A percentile compares a stretch with the other conserved stretches of the same genome.
Conservation (phyloP, 148 eudicot species). For the Silene uniflora region DNA sequence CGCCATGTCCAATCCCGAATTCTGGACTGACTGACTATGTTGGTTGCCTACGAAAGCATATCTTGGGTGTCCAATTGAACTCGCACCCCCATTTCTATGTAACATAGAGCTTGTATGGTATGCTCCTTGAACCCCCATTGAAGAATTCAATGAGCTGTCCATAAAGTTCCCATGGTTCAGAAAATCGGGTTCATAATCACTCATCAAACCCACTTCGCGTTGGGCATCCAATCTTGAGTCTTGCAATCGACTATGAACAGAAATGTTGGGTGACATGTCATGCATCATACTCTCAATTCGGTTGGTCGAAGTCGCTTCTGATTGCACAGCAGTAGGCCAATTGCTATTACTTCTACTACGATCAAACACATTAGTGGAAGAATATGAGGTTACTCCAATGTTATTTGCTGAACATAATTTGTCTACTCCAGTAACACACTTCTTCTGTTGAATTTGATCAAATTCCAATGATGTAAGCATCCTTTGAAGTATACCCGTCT, state of each 20-base stretch:
- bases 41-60: slow-evolving; percentile 26
- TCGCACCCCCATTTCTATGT: slow-evolving; percentile 20
- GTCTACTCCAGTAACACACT: not conserved
- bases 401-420: not conserved
- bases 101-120: slow-evolving; percentile 8
- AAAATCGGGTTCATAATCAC: slow-evolving; percentile 22
- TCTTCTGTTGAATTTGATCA: slow-evolving; percentile 37
- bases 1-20: slow-evolving; percentile 23
- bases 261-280: slow-evolving; percentile 21
- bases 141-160: slow-evolving; percentile 27
- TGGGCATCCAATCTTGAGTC: slow-evolving; percentile 34
- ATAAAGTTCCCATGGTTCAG: slow-evolving; percentile 29
- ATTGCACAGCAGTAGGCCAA: slow-evolving; percentile 38
- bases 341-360: slow-evolving; percentile 28
- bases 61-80: slow-evolving; percentile 26
- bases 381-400: slow-evolving; percentile 31
- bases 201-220: slow-evolving; percentile 27
- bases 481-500: slow-evolving; percentile 47
- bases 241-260: slow-evolving; percentile 4
- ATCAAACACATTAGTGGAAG: slow-evolving; percentile 32
- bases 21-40: slow-evolving; percentile 25
- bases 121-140: slow-evolving; percentile 27
- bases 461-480: slow-evolving; percentile 46
- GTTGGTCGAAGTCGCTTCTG: slow-evolving; percentile 29
- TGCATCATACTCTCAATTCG: slow-evolving; percentile 16